Conservation (phyloP, 306 rosid species). For the Dryas alaskensis region DNA sequence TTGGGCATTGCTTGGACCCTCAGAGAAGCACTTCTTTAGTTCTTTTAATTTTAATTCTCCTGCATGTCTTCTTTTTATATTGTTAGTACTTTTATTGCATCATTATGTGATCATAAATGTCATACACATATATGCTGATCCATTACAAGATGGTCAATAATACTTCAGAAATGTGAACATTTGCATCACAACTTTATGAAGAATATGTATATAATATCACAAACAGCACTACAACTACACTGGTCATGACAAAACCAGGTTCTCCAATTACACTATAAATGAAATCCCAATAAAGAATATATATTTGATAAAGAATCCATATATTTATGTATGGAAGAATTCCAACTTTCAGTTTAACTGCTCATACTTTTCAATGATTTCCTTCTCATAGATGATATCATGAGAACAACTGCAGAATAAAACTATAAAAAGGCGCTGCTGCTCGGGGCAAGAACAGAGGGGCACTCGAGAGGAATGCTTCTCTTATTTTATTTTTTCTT, state of each 20-base stretch:
- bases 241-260: background rate
- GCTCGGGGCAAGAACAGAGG: constrained; percentile 25
- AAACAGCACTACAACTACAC: constrained; percentile 4
- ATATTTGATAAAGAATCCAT: constrained; percentile 14
- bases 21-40: too few species aligned
- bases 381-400: background rate
- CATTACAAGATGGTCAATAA: too few species aligned
- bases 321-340: background rate
- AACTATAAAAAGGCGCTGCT: constrained; percentile 13
- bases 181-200: background rate
- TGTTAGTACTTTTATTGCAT: too few species aligned
- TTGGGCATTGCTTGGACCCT: background rate
- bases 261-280: background rate
- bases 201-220: background rate
- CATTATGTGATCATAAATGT: background rate
- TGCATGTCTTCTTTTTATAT: too few species aligned
- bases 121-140: too few species aligned
- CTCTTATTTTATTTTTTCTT: constrained; percentile 40
- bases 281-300: constrained; percentile 24
- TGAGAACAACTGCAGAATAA: constrained; percentile 4
- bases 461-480: constrained; percentile 64
- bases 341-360: background rate
- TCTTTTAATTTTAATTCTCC: too few species aligned
- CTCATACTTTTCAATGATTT: background rate
- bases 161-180: constrained; percentile 14